These are phyloP conservation scores for Paramecium sonneborni DNA, from an alignment of 73 alveolate species.

Conservation along the genomic window DNA sequence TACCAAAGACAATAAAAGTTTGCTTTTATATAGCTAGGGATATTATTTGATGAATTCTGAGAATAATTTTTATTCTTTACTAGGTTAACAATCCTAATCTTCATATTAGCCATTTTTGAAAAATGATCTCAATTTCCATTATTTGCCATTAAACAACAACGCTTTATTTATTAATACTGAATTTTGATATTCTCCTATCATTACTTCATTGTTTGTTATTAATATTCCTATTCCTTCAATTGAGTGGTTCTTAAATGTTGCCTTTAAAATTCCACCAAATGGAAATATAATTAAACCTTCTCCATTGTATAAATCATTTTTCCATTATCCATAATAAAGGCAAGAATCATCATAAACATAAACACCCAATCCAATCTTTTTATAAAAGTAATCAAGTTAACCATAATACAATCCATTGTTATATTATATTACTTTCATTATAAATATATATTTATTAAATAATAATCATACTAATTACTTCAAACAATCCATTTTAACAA, in stretches of 20 bases:
- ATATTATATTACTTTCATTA: background rate
- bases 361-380: slow-evolving; percentile 23
- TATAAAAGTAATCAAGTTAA: background rate
- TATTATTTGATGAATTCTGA: background rate
- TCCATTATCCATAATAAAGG: slow-evolving; percentile 28
- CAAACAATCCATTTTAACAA: no score
- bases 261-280: background rate
- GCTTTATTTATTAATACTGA: background rate
- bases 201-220: background rate
- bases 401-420: slow-evolving; percentile 37
- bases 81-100: slow-evolving; percentile 1
- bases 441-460: background rate
- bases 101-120: background rate
- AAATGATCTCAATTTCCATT: background rate
- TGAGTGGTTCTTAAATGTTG: background rate
- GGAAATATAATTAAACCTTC: slow-evolving; percentile 26
- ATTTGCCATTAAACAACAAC: background rate
- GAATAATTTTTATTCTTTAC: background rate
- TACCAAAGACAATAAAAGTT: background rate
- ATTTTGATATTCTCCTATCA: slow-evolving; percentile 25
- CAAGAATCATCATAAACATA: slow-evolving; percentile 37
- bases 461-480: no score
- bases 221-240: background rate
- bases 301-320: background rate
- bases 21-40: background rate